Base-by-base conservation (phyloP, 805 yeast species). In the Metschnikowia matae region DNA sequence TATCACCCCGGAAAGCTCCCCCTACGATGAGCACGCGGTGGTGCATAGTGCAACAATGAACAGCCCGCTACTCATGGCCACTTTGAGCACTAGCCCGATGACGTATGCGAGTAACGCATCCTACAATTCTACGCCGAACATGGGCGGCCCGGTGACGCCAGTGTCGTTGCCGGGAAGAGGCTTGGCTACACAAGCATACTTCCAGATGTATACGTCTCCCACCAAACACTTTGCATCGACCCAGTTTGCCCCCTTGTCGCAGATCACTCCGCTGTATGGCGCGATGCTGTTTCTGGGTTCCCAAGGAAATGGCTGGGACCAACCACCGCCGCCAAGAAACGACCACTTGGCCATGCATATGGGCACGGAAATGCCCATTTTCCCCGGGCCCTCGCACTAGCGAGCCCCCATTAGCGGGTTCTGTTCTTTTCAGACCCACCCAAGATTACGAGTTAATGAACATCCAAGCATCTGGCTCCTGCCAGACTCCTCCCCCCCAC, bases 121-220 rank as follows among this genome's bases (percentile, higher is more conserved):
- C 2, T 33, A 43, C 37, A 48, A 41, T 26, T 33, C 48, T 21
- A 46, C 58, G 40, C 54, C 54, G 14, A 34, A 33, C 14, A 36
- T 48, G 18, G 39, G 21, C 15, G 53, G 53, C 4, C 56, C 56
- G 10, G 40, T 45, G 39, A 50, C 56, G 11, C 56, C 54, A 8
- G 23, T 46, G 36, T 38, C 51, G 32, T 32, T 46, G 41, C 43
- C 54, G 39, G 31, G 48, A 3, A 37, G 38, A 3, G 41, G 35
- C 11, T 31, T 21, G 21, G 43, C 40, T 23, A 20, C 36, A 17
- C 42, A 44, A 13, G 26, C 44, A 34, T 20, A 33, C 15, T 40
- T 33, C 48, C 55, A 47, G 23, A 36, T 44, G 40, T 53, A 50
- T 34, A 44, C 55, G 18, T 51, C 48, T 41, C 55, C 56, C 17